phyloP scores from a whole-genome alignment of 768 basidiomycete genomes.

The Epithele typhae region DNA sequence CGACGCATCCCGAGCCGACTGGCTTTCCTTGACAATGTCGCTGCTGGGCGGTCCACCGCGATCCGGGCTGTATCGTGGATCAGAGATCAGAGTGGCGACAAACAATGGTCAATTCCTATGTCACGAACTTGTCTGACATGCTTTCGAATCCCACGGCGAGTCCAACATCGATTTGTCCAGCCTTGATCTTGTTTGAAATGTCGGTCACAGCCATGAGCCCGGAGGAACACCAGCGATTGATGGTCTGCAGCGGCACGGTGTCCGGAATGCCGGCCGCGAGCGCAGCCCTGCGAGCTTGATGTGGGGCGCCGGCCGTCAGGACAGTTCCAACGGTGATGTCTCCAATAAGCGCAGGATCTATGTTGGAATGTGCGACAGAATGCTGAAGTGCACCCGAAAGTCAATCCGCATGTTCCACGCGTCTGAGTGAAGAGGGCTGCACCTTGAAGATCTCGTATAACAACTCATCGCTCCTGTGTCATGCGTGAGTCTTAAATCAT shows the following conservation, averaged over 20 bases:
- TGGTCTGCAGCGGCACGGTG: conserved; percentile 64
- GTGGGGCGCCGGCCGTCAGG: conserved; percentile 57
- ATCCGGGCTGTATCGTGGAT: conserved; percentile 46
- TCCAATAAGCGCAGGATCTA: conserved; percentile 63
- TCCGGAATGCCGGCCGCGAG: conserved; percentile 81
- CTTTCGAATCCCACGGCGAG: conserved; percentile 82
- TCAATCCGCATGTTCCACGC: conserved; percentile 6
- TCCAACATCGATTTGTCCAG: conserved; percentile 78
- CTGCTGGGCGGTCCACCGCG: conserved; percentile 56
- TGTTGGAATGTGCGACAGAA: conserved; percentile 48
- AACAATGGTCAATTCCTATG: conserved; percentile 13
- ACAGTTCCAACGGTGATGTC: conserved; percentile 83
- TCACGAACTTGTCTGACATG: conserved; percentile 70
- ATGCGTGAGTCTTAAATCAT: no score
- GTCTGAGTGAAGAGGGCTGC: conserved; percentile 8
- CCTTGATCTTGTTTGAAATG: conserved; percentile 71
- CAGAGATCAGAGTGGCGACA: conserved; percentile 17
- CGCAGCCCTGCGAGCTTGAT: conserved; percentile 69
- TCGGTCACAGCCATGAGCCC: conserved; percentile 82
- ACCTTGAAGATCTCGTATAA: conserved; percentile 81
- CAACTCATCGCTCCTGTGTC: conserved; percentile 59
- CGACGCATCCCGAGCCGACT: conserved; percentile 54
- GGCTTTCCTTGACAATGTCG: conserved; percentile 53
- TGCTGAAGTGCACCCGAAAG: conserved; percentile 39
- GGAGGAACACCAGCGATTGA: conserved; percentile 82